phyloP scores from a whole-genome alignment of 441 rosid genomes.

The Croton laevigatus region DNA sequence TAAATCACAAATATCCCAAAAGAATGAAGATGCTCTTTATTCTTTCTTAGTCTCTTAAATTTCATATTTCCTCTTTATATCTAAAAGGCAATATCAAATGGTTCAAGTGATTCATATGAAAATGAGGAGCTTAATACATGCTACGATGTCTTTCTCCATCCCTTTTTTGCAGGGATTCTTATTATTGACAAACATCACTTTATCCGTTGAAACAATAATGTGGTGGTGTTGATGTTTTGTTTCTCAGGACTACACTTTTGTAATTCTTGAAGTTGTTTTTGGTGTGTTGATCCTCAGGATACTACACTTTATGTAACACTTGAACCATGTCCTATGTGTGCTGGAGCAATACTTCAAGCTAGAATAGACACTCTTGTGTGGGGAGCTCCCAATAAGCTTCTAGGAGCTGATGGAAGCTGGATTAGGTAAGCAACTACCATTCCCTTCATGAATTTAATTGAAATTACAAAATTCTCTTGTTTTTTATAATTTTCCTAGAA shows the following conservation, averaged over 20 bases:
- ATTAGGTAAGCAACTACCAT: conserved; percentile 48
- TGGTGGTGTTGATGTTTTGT: too few species aligned
- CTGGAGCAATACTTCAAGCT: conserved; percentile 98
- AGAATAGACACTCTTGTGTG: conserved; percentile 82
- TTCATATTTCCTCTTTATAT: not conserved
- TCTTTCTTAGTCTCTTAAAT: not conserved
- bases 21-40: not conserved
- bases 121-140: not conserved
- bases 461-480: not conserved
- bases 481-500: not conserved
- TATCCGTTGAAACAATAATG: too few species aligned
- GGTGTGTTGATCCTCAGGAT: conserved; percentile 42
- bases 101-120: not conserved
- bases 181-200: too few species aligned
- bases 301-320: conserved; percentile 89
- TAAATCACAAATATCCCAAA: not conserved
- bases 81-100: not conserved
- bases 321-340: conserved; percentile 99
- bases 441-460: not conserved
- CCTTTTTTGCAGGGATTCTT: too few species aligned
- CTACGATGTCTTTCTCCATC: not conserved
- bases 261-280: not conserved
- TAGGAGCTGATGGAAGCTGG: conserved; percentile 99
- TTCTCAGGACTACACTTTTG: too few species aligned
- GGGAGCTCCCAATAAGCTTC: conserved; percentile 99